Conservation (phyloP, 176 grass and related monocot genomes). For the Lolium rigidum region DNA sequence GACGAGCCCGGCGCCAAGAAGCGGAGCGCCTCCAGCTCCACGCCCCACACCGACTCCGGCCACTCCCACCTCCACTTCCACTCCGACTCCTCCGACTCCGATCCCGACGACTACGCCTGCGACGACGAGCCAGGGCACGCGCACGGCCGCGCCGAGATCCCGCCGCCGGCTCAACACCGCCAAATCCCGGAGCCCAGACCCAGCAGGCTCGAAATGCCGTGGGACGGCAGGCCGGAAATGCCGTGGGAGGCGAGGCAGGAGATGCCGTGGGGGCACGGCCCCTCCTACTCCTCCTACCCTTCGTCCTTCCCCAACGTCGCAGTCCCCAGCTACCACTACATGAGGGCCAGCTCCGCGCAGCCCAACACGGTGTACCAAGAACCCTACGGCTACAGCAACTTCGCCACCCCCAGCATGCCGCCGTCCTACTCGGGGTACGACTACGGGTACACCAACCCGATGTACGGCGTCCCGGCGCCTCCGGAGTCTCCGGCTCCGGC, state of each 20-base stretch:
- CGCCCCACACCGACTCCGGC: constrained; percentile 48
- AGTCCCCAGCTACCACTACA: constrained; percentile 69
- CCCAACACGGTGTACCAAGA: constrained; percentile 80
- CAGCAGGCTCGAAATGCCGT: constrained; percentile 26
- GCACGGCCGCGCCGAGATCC: background rate
- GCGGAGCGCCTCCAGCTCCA: constrained; percentile 44
- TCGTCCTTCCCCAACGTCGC: constrained; percentile 42
- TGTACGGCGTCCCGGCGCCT: constrained; percentile 46
- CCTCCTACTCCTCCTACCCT: constrained; percentile 27
- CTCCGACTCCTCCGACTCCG: constrained; percentile 45
- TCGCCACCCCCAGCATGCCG: constrained; percentile 30
- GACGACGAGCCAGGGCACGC: background rate
- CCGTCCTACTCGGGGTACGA: constrained; percentile 57
- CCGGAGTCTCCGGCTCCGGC: constrained; percentile 21
- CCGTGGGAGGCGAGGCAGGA: constrained; percentile 7
- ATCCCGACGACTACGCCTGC: constrained; percentile 35
- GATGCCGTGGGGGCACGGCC: constrained; percentile 43
- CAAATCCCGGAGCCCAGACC: constrained; percentile 14
- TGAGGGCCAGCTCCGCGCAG: constrained; percentile 61
- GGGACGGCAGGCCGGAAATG: constrained; percentile 2
- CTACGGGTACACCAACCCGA: constrained; percentile 56
- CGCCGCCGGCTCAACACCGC: constrained; percentile 15
- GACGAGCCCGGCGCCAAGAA: constrained; percentile 40
- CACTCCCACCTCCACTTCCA: constrained; percentile 62
- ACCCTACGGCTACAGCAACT: constrained; percentile 56